Evolutionary conservation across 2,329 filamentous ascomycete genomes (phyloP), one percentile per base, ranked within the genome.

Genomic region (Colletotrichum trifolii): DNA sequence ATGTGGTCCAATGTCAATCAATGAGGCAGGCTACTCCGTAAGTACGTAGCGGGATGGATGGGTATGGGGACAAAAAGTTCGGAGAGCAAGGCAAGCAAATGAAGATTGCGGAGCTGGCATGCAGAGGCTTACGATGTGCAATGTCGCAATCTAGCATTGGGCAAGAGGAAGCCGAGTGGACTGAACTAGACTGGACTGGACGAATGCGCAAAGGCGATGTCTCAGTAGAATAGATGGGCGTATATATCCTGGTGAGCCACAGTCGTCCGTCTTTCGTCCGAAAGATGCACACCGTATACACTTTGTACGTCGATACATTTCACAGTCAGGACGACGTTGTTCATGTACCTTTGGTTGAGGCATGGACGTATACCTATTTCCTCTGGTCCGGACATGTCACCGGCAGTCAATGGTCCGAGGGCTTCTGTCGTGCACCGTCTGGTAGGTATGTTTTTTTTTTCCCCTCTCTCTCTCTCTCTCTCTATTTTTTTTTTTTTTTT

Each of bases 41-140:
- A 8, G 35, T 39, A 17, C 36, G 40, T 35, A 53, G 25, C 25
- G 25, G 34, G 10, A 38, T 34, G n/a, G 55, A 38, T 34, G n/a
- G 55, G 47, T 25, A 53, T 9, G 40, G 34, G 6, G 40, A 33
- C 34, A 42, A 35, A 35, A 25, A 39, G 15, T 46, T 10, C 17
- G 35, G 13, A 48, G 43, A n/a, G 43, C 15, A 11, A 46, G 42
- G 38, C 38, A 40, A n/a, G 12, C 45, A 56, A 43, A 40, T 49
- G 55, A 58, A 50, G 40, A 52, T 38, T 62, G 62, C 52, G 58
- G 52, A 65, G 57, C 62, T 65, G 58, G 62, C 58, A 62, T 38
- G 62, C 58, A 33, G 54, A 62, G 52, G 58, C 62, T 62, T 65
- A 42, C 42, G 58, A 57, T 65, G 57, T 61, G 62, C 62, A 61